phyloP scores from a whole-genome alignment of 768 basidiomycete genomes.

The Mycena rosella region DNA sequence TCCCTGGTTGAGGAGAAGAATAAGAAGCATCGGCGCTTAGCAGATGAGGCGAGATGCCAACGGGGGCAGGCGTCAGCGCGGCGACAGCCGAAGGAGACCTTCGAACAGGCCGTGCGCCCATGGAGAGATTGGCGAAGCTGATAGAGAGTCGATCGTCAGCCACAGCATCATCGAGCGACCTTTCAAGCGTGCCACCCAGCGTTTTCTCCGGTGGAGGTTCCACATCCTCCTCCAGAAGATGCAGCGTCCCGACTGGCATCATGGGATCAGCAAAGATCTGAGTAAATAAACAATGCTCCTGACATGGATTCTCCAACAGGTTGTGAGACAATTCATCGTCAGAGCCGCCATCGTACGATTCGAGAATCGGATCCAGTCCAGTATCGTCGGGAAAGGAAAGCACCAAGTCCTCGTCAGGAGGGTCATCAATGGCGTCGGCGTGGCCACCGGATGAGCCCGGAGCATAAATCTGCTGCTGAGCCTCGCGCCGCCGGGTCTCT shows the following conservation, averaged over 20 bases:
- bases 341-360: neutral
- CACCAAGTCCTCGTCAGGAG: neutral
- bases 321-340: slow-evolving; percentile 9
- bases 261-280: neutral
- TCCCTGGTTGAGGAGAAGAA: neutral
- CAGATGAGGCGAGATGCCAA: neutral
- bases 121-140: neutral
- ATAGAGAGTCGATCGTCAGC: neutral
- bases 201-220: neutral
- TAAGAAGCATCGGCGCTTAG: neutral
- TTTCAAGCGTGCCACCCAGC: neutral
- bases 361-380: neutral
- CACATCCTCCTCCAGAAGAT: no score
- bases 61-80: neutral
- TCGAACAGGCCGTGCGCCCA: neutral
- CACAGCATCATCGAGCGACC: neutral
- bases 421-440: neutral
- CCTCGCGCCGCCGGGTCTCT: slow-evolving; percentile 9
- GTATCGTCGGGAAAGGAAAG: neutral
- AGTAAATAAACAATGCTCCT: neutral
- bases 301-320: slow-evolving; percentile 1
- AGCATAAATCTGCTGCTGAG: slow-evolving; percentile 6
- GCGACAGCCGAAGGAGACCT: neutral
- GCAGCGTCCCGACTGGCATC: neutral
- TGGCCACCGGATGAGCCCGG: neutral